These are phyloP conservation scores for Acorus gramineus DNA, from an alignment of 106 monocot genomes.

Conservation along the genomic window DNA sequence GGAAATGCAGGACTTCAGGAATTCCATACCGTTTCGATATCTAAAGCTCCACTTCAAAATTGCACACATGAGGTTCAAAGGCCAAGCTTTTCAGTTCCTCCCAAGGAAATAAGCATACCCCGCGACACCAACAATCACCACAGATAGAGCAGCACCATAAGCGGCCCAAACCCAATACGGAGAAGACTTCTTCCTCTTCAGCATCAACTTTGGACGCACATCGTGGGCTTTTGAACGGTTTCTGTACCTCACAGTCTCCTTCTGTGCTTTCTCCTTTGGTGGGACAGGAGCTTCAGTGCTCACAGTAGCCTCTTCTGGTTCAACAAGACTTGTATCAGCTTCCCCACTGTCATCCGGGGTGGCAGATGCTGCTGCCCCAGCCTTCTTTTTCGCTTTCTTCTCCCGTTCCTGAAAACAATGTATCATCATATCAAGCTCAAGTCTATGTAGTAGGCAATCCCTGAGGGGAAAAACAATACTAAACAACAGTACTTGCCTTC, in stretches of 20 bases:
- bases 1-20: no score
- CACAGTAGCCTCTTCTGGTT: conserved; percentile 30
- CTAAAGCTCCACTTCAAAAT: no score
- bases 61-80: no score
- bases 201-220: conserved; percentile 37
- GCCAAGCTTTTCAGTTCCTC: background rate
- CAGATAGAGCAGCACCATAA: conserved; percentile 17
- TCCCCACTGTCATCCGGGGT: conserved; percentile 24
- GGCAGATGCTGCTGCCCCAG: conserved; percentile 14
- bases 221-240: conserved; percentile 13
- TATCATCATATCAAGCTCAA: background rate
- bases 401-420: conserved; percentile 35
- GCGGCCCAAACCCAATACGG: conserved; percentile 44
- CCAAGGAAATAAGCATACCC: conserved; percentile 13
- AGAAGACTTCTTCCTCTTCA: conserved; percentile 57
- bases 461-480: background rate
- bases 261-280: conserved; percentile 28
- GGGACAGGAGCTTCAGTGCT: conserved; percentile 11
- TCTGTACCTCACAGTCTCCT: conserved; percentile 27
- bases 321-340: conserved; percentile 25
- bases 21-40: no score
- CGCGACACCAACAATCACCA: conserved; percentile 19
- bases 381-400: conserved; percentile 87
- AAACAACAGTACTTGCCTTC: conserved; percentile 25
- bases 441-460: background rate